Conservation (phyloP, 306 rosid genomes). For the Geum urbanum region DNA sequence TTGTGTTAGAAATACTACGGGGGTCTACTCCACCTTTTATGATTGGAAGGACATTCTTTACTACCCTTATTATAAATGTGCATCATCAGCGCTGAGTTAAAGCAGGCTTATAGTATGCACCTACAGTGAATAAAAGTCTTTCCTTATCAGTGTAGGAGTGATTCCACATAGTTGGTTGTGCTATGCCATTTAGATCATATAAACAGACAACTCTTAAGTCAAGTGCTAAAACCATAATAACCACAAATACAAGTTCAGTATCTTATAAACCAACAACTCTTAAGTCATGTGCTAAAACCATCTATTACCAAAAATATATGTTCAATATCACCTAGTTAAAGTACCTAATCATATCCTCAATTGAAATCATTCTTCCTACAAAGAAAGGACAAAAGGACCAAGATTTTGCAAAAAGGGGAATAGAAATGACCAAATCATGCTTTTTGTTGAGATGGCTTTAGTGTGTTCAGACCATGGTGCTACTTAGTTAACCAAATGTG, state of each 20-base stretch:
- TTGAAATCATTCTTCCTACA: neutral
- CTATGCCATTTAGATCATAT: neutral
- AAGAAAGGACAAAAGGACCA: neutral
- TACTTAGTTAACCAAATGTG: too few relatives aligned
- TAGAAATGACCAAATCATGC: neutral
- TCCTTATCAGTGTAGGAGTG: neutral
- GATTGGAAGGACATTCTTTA: neutral
- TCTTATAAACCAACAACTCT: too few relatives aligned
- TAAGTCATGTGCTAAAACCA: neutral
- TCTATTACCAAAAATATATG: neutral
- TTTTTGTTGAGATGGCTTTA: neutral
- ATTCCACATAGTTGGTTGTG: neutral
- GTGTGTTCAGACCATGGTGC: neutral
- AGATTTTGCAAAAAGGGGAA: neutral
- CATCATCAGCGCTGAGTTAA: neutral
- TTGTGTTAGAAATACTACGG: slow-evolving; percentile 1
- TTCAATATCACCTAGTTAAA: neutral
- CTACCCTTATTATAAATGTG: neutral
- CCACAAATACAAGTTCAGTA: too few relatives aligned
- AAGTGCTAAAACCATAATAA: too few relatives aligned
- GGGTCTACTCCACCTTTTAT: slow-evolving; percentile 2
- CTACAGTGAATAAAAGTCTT: neutral
- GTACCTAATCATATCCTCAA: neutral
- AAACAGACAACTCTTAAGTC: neutral
- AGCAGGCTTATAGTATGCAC: neutral